Evolutionary conservation across 305 asterid genomes (phyloP).

Genomic region (Andrographis paniculata): DNA sequence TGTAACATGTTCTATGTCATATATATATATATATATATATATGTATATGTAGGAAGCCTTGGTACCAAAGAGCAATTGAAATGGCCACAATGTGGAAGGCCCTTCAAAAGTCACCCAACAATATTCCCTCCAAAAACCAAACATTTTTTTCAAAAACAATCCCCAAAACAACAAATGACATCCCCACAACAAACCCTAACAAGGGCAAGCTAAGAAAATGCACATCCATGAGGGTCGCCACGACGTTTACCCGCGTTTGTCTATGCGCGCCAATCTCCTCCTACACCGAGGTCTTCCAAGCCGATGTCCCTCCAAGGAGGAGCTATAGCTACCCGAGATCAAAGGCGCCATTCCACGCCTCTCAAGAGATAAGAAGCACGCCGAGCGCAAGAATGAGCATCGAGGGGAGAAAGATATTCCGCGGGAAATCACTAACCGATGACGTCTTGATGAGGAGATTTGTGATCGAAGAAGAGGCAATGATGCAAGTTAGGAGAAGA

Average conservation of each 20-base stretch:
- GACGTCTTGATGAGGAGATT: slow-evolving; percentile 82
- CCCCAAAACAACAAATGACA: slow-evolving; percentile 30
- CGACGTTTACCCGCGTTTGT: slow-evolving; percentile 68
- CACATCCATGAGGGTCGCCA: slow-evolving; percentile 61
- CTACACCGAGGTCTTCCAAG: slow-evolving; percentile 61
- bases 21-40: no score
- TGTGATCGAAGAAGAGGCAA: slow-evolving; percentile 85
- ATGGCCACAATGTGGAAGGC: slow-evolving; percentile 69
- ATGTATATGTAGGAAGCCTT: slow-evolving; percentile 50
- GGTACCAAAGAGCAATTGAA: slow-evolving; percentile 83
- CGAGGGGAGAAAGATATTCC: slow-evolving; percentile 62
- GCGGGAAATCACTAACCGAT: slow-evolving; percentile 72
- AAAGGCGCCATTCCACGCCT: slow-evolving; percentile 19
- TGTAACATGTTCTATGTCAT: no score
- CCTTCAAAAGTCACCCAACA: slow-evolving; percentile 36
- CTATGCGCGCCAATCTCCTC: slow-evolving; percentile 79
- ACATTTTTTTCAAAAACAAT: slow-evolving; percentile 42
- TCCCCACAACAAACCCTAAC: slow-evolving; percentile 19
- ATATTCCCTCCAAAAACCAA: slow-evolving; percentile 33
- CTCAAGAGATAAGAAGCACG: slow-evolving; percentile 35
- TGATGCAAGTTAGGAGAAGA: slow-evolving; percentile 69
- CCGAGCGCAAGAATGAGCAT: slow-evolving; percentile 61
- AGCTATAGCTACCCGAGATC: slow-evolving; percentile 69
- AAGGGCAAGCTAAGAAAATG: slow-evolving; percentile 55
- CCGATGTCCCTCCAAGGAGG: slow-evolving; percentile 63